Conservation (phyloP, 768 basidiomycete genomes). For the Sarcomyxa edulis region DNA sequence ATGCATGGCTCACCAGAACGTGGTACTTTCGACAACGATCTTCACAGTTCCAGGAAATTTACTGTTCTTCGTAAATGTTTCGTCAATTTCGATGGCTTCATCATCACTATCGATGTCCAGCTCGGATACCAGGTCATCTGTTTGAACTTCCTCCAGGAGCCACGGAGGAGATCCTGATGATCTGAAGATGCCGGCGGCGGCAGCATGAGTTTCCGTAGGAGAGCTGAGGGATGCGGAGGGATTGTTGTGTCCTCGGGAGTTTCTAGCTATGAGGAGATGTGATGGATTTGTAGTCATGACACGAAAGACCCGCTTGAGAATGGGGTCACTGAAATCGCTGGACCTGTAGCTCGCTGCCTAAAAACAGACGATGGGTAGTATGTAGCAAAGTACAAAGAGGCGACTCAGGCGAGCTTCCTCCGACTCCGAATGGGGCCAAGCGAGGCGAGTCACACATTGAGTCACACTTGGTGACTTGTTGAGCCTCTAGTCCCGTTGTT, state of each 20-base stretch:
- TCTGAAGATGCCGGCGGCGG: constrained; percentile 79
- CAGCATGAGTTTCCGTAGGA: constrained; percentile 85
- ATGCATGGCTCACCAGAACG: constrained; percentile 77
- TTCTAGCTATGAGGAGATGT: constrained; percentile 84
- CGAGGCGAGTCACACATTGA: no score
- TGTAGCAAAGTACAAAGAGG: no score
- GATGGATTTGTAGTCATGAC: constrained; percentile 72
- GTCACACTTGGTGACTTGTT: not conserved
- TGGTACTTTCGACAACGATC: constrained; percentile 83
- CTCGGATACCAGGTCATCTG: constrained; percentile 65
- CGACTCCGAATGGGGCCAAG: no score
- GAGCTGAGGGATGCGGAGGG: constrained; percentile 78
- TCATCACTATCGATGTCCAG: constrained; percentile 60
- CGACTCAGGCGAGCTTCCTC: no score
- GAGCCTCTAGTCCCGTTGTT: not conserved
- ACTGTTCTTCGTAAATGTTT: constrained; percentile 66
- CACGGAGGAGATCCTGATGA: constrained; percentile 77
- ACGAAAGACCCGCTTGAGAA: not conserved
- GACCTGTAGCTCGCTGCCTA: not conserved
- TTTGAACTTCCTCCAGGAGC: constrained; percentile 73
- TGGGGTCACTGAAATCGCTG: not conserved
- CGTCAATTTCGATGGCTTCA: constrained; percentile 73
- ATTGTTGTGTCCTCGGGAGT: constrained; percentile 71
- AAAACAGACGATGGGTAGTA: no score
- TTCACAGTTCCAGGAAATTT: constrained; percentile 84